These are phyloP conservation scores for Lachnellula suecica DNA, from an alignment of 2,329 filamentous ascomycete species.

Conservation along the genomic window DNA sequence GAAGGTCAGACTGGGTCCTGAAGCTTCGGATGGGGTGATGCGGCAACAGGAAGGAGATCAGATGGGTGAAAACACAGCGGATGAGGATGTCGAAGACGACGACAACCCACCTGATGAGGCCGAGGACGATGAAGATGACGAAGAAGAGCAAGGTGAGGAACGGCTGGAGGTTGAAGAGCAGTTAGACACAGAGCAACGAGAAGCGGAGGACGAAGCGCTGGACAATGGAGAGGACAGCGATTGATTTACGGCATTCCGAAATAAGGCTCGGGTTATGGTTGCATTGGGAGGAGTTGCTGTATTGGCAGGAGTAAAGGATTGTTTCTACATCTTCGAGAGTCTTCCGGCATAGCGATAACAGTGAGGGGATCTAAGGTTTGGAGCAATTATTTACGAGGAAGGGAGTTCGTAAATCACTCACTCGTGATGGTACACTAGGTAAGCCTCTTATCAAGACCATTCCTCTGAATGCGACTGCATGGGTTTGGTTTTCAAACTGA, in stretches of 20 bases:
- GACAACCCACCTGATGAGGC: slow-evolving; percentile 44
- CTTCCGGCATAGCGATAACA: neutral
- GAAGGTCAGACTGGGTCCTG: slow-evolving; percentile 40
- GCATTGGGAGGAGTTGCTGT: neutral
- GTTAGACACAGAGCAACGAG: slow-evolving; percentile 51
- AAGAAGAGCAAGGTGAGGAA: slow-evolving; percentile 53
- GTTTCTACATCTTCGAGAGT: neutral
- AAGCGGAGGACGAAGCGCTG: slow-evolving; percentile 54
- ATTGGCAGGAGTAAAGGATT: neutral
- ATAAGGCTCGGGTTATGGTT: too few relatives aligned
- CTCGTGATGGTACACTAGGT: too few relatives aligned
- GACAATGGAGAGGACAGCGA: slow-evolving; percentile 54
- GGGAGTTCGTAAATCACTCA: too few relatives aligned
- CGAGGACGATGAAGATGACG: slow-evolving; percentile 44
- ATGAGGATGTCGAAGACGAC: slow-evolving; percentile 35
- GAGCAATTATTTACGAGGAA: too few relatives aligned
- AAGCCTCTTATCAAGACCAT: too few relatives aligned
- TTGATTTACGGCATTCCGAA: slow-evolving; percentile 9
- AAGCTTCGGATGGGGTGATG: slow-evolving; percentile 43
- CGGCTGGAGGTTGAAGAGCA: slow-evolving; percentile 54
- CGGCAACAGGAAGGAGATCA: slow-evolving; percentile 39
- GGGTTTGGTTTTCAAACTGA: too few relatives aligned
- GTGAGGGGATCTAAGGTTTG: neutral
- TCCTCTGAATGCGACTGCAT: too few relatives aligned
- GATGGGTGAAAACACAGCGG: slow-evolving; percentile 37